Conservation (phyloP, 2,329 filamentous ascomycete species). For the Colletotrichum chrysophilum region DNA sequence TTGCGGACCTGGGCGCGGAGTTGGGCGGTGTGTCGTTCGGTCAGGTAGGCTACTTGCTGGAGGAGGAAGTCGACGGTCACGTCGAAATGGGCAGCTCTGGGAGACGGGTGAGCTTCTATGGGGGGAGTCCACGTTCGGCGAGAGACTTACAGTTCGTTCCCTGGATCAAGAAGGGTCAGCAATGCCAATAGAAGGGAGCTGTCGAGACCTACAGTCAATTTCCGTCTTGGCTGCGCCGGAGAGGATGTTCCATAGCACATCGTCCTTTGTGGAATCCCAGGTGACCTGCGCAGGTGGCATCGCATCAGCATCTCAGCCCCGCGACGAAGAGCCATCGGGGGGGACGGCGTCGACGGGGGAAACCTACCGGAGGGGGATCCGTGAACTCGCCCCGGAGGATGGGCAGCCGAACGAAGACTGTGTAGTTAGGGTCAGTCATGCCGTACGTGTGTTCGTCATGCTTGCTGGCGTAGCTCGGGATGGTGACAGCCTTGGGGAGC, state of each 20-base stretch:
- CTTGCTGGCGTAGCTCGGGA: conserved; percentile 6
- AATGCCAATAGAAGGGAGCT: not conserved
- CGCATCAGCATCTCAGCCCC: conserved; percentile 25
- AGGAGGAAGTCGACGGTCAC: conserved; percentile 89
- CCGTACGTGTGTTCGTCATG: conserved; percentile 14
- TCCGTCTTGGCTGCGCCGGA: conserved; percentile 82
- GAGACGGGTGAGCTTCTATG: conserved; percentile 10
- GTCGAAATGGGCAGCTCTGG: conserved; percentile 76
- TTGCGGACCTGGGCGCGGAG: conserved; percentile 90
- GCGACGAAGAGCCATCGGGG: not conserved
- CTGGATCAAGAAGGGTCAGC: conserved; percentile 44
- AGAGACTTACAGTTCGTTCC: conserved; percentile 73
- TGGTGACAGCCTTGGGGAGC: conserved; percentile 2
- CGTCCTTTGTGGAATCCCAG: conserved; percentile 89
- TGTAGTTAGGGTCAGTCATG: conserved; percentile 65
- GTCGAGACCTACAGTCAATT: conserved; percentile 75
- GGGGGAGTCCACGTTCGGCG: not conserved
- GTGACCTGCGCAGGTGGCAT: conserved; percentile 63
- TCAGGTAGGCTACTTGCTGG: conserved; percentile 92
- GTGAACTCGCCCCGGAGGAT: conserved; percentile 87
- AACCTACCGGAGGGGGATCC: conserved; percentile 81
- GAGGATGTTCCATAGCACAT: conserved; percentile 87
- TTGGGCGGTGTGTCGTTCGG: conserved; percentile 88
- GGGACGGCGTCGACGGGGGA: not conserved
- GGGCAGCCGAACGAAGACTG: conserved; percentile 87